Base-by-base conservation (phyloP, 129 eudicot genomes). In the Chrysanthemum lavandulifolium region DNA sequence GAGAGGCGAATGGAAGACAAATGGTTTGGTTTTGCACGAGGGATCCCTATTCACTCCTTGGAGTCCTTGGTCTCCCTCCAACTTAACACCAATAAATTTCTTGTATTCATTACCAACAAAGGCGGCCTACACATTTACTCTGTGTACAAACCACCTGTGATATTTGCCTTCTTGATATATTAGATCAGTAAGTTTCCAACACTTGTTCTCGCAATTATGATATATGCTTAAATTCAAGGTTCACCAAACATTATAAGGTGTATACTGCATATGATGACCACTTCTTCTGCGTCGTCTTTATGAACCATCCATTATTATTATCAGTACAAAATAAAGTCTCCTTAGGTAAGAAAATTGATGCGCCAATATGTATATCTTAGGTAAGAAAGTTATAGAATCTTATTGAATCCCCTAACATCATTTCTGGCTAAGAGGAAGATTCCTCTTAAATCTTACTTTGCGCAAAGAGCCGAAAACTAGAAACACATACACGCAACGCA, bases 41-140 rank as follows among this genome's bases (percentile, higher is more conserved):
- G 60, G 68, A 25, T 47, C 60, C 68, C 15, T 48, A 60, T 13
- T 72, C 56, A 48, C 29, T 65, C 47, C 55, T 45, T 65, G 45
- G 73, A 48, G 21, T 65, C 47, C 55, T 45, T 65, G 45, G 73
- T 74, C 79, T 74, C 79, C 79, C 79, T 74, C 79, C 79, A 13
- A 65, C 79, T 74, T 64, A 62, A 29, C 78, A 73, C 50, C 54
- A 36, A 50, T 15, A 33, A 7, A 74, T 49, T 63, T 21, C 70
- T 50, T 23, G 13, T 45, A 65, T 53, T 65, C 43, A 18, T 51
- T 52, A 21, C 16, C 72, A 65, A 65, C 3, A 10, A n/a, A 54
- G 10, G 47, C 10, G 33, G 65, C 79, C 72, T 65, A 74, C 72
- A 74, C 50, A 74, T 74, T 65, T 64, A 64, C 71, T 74, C 11